Percentiles rank a stretch among this genome's conserved stretches.
Conservation (phyloP, 352 stramenopile genomes). For the Thalassiosira gravida region DNA sequence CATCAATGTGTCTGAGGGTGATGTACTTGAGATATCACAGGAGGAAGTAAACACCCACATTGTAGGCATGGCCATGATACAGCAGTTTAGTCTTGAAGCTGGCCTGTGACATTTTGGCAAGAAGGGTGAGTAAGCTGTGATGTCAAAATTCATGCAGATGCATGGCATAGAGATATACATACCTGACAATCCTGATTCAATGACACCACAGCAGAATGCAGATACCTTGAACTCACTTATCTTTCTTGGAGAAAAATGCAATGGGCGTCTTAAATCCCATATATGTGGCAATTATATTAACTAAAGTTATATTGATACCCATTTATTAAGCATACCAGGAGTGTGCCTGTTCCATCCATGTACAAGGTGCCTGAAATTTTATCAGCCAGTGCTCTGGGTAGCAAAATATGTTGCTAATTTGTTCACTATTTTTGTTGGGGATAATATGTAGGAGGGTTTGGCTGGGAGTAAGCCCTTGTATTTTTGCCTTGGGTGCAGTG, state of each 20-base stretch:
- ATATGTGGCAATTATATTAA: too few relatives aligned
- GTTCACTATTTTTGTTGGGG: too few relatives aligned
- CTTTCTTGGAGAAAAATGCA: conserved; percentile 56
- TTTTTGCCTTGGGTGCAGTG: too few relatives aligned
- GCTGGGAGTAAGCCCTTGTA: too few relatives aligned
- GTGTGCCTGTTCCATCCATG: conserved; percentile 24
- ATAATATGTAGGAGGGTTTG: too few relatives aligned
- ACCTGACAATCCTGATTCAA: conserved; percentile 7
- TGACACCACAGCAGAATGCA: conserved; percentile 17
- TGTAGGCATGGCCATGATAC: neutral
- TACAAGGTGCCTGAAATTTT: conserved; percentile 31
- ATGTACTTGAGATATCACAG: too few relatives aligned
- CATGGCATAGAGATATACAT: conserved; percentile 19
- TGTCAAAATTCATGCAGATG: conserved; percentile 42
- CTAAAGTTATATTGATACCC: too few relatives aligned
- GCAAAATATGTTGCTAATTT: conserved; percentile 12
- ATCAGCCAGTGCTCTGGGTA: conserved; percentile 34
- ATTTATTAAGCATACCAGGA: too few relatives aligned
- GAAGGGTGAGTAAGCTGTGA: conserved; percentile 15
- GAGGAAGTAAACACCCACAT: neutral
- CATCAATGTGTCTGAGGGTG: too few relatives aligned
- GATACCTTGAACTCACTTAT: conserved; percentile 40
- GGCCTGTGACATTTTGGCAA: conserved; percentile 45
- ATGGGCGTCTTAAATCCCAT: too few relatives aligned
- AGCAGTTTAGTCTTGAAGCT: conserved; percentile 27